These are phyloP conservation scores for Neopestalotiopsis clavispora DNA, from an alignment of 2,329 filamentous ascomycete species.

Conservation along the genomic window DNA sequence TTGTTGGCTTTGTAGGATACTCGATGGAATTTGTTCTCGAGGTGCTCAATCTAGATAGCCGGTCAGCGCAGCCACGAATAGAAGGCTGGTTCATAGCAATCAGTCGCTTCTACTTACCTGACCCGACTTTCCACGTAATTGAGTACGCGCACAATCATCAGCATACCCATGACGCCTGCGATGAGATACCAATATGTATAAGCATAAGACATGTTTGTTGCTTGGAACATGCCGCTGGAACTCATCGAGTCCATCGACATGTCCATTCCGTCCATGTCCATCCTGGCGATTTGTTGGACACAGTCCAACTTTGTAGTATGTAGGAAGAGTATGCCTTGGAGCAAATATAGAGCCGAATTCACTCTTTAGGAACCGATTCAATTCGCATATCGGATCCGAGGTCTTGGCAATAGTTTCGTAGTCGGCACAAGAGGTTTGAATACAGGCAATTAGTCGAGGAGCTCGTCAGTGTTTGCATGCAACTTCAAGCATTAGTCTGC, in stretches of 20 bases:
- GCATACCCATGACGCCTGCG: slow-evolving; percentile 50
- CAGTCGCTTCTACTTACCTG: slow-evolving; percentile 41
- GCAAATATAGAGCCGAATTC: neutral
- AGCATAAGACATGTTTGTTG: slow-evolving; percentile 56
- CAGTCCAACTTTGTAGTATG: neutral
- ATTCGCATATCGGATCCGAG: neutral
- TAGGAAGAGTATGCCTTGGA: neutral
- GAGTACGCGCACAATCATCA: slow-evolving; percentile 46
- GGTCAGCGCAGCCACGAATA: neutral
- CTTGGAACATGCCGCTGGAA: slow-evolving; percentile 41
- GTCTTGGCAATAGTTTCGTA: neutral
- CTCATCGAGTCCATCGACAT: slow-evolving; percentile 12
- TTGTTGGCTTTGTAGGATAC: slow-evolving; percentile 58
- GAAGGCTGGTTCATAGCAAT: neutral
- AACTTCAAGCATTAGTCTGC: neutral
- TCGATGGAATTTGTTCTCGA: slow-evolving; percentile 47
- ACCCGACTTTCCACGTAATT: slow-evolving; percentile 47
- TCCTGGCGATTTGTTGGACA: slow-evolving; percentile 21
- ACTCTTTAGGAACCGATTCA: neutral
- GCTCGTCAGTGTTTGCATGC: neutral
- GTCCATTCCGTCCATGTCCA: slow-evolving; percentile 33
- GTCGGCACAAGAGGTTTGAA: neutral
- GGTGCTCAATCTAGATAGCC: slow-evolving; percentile 47
- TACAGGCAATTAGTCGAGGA: neutral
- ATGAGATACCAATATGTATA: slow-evolving; percentile 65